Conservation (phyloP, 1,139 yeast genomes). For the Geotrichum candidum region DNA sequence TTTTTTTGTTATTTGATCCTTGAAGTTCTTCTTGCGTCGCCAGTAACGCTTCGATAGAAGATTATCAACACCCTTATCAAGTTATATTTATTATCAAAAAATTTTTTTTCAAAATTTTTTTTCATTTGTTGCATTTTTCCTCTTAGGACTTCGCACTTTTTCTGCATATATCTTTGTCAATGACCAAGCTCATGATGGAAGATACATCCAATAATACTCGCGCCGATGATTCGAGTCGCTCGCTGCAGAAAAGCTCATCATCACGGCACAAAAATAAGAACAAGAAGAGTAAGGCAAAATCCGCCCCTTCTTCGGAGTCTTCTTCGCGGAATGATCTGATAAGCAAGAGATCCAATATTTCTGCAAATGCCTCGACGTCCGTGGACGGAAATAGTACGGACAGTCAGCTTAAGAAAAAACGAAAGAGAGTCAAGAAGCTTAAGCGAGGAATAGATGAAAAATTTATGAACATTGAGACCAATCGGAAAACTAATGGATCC, state of each 20-base stretch:
- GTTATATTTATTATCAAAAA: not conserved
- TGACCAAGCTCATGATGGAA: not conserved
- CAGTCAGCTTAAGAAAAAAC: not conserved
- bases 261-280: not conserved
- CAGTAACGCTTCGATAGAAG: not conserved
- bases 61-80: not conserved
- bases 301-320: not conserved
- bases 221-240: not conserved
- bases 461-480: not conserved
- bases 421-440: not conserved
- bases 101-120: not conserved
- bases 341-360: not conserved
- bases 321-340: not conserved
- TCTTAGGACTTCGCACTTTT: not conserved
- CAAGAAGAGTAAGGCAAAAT: not conserved
- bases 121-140: not conserved
- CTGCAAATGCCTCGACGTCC: not conserved
- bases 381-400: not conserved
- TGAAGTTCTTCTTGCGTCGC: not conserved
- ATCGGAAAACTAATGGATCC: constrained; percentile 5
- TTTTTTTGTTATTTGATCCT: not conserved
- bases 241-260: not conserved
- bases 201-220: not conserved
- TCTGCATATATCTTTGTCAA: not conserved
- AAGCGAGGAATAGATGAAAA: not conserved